Evolutionary conservation across 176 grass and related monocot species (phyloP).

Genomic region (Hordeum vulgare): DNA sequence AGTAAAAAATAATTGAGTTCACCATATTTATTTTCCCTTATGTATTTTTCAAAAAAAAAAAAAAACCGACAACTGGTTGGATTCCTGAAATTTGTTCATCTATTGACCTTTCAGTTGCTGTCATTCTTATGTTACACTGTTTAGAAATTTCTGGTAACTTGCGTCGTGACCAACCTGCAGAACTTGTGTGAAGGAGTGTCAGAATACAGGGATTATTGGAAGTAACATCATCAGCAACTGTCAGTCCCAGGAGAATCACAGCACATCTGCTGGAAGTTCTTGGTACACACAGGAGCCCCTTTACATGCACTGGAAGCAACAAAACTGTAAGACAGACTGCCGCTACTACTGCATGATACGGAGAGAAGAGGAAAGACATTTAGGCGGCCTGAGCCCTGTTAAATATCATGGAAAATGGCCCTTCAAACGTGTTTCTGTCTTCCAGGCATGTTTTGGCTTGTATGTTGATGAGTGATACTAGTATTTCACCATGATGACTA

Average conservation of each 20-base stretch:
- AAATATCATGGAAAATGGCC: conserved; percentile 99
- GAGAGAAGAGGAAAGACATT: conserved; percentile 58
- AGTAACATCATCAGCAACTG: conserved; percentile 44
- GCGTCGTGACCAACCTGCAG: conserved; percentile 27
- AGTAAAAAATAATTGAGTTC: neutral
- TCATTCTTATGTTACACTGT: neutral
- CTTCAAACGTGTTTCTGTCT: conserved; percentile 58
- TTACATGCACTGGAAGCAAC: conserved; percentile 70
- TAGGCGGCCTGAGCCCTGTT: conserved; percentile 54
- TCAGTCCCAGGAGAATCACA: conserved; percentile 27
- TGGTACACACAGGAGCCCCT: conserved; percentile 67
- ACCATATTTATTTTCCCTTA: neutral
- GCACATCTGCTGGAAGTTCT: conserved; percentile 31
- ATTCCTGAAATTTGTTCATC: neutral
- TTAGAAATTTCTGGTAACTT: conserved; percentile 9
- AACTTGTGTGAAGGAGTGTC: conserved; percentile 66
- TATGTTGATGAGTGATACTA: neutral
- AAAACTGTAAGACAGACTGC: conserved; percentile 68
- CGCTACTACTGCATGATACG: conserved; percentile 82
- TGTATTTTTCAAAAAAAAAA: neutral
- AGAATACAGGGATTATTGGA: conserved; percentile 42
- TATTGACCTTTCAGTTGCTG: neutral
- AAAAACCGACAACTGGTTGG: neutral
- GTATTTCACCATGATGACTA: neutral
- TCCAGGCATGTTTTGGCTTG: conserved; percentile 53